Percentiles rank a stretch among this genome's conserved stretches.
phyloP scores from a whole-genome alignment of 495 filamentous ascomycete genomes.

The Aspergillus coremiiformis region DNA sequence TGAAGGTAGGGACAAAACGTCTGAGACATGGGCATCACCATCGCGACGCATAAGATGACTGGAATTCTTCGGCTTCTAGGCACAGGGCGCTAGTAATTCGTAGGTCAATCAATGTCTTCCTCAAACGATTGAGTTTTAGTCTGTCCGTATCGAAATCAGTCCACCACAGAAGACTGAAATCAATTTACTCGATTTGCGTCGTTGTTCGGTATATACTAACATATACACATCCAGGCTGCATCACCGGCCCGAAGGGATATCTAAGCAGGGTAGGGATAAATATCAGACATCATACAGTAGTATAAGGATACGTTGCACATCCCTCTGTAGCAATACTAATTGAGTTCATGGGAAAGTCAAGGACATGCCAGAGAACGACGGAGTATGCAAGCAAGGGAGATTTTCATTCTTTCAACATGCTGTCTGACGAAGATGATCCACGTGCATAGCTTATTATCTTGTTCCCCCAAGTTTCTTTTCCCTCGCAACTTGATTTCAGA shows the following conservation, averaged over 20 bases:
- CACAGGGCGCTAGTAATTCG: not conserved
- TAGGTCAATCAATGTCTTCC: not conserved
- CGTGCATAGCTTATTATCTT: not conserved
- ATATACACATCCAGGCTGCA: too few relatives aligned
- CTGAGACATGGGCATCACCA: not conserved
- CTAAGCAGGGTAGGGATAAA: too few relatives aligned
- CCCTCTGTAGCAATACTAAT: too few relatives aligned
- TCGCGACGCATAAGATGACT: not conserved
- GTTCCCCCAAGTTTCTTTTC: not conserved
- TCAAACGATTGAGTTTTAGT: not conserved
- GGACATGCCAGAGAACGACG: not conserved
- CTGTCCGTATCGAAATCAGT: too few relatives aligned
- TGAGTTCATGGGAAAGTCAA: not conserved
- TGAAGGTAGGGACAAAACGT: not conserved
- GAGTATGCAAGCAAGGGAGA: not conserved
- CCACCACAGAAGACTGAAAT: too few relatives aligned
- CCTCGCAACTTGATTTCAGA: not conserved
- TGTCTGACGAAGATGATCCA: not conserved
- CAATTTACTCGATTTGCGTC: too few relatives aligned
- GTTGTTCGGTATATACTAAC: too few relatives aligned
- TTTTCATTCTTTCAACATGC: too few relatives aligned
- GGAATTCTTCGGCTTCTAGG: not conserved
- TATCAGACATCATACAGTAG: too few relatives aligned
- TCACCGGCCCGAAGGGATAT: too few relatives aligned
- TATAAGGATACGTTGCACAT: too few relatives aligned